Evolutionary conservation across 345 rosid genomes (phyloP).

Genomic region (Chamaenerion angustifolium): DNA sequence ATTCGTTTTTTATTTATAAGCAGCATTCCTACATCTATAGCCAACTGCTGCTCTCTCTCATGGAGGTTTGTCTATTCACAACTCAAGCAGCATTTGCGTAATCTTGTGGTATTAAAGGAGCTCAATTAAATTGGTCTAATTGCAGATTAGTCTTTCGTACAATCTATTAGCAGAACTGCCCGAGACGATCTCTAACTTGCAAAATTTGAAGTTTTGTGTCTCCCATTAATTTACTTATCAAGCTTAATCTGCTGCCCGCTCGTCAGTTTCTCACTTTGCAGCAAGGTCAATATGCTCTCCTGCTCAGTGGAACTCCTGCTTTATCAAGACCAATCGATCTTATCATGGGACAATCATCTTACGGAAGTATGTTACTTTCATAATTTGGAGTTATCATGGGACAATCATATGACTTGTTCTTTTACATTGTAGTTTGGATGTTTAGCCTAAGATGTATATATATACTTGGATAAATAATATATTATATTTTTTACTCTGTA

Average conservation of each 20-base stretch:
- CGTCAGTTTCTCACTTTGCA: no score
- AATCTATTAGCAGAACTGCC: constrained; percentile 65
- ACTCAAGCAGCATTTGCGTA: not conserved
- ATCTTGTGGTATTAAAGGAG: not conserved
- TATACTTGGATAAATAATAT: no score
- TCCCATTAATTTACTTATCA: not conserved
- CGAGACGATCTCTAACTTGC: constrained; percentile 41
- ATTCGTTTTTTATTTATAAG: constrained; percentile 20
- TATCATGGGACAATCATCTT: no score
- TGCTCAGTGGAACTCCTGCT: no score
- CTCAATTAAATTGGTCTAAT: not conserved
- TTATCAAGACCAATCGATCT: no score
- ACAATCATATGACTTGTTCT: no score
- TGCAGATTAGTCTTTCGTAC: constrained; percentile 82
- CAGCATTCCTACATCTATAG: constrained; percentile 33
- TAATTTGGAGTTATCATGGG: no score
- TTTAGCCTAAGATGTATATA: no score
- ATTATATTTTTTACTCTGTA: no score
- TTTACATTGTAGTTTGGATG: no score
- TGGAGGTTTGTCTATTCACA: constrained; percentile 31
- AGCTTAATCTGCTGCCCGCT: not conserved
- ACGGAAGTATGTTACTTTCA: no score
- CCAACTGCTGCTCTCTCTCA: constrained; percentile 45
- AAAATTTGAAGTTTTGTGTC: constrained; percentile 43
- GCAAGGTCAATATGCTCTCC: no score